Percentiles rank a stretch among this genome's conserved stretches.
These are phyloP conservation scores for Taphrina betulina DNA, from an alignment of 1,139 yeast species.

Conservation along the genomic window DNA sequence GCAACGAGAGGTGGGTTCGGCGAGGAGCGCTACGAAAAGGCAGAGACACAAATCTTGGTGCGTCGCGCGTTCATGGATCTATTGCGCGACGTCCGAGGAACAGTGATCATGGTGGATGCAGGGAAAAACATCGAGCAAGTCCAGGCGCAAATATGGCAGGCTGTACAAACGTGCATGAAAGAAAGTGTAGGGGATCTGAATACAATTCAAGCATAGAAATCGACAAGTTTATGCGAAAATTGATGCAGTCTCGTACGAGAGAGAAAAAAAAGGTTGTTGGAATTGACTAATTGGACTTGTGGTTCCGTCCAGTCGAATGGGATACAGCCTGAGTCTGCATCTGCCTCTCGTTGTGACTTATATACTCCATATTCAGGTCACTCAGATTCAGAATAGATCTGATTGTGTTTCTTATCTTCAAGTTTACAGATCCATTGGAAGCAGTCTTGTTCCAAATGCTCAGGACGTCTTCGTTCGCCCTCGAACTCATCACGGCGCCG, in stretches of 20 bases:
- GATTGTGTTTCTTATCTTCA: slow-evolving; percentile 40
- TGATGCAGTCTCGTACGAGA: too few relatives aligned
- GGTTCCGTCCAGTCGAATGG: not conserved
- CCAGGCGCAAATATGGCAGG: slow-evolving; percentile 39
- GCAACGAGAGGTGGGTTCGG: slow-evolving; percentile 79
- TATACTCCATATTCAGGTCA: slow-evolving; percentile 35
- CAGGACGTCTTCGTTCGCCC: slow-evolving; percentile 45
- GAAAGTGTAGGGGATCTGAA: too few relatives aligned
- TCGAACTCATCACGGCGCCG: slow-evolving; percentile 46
- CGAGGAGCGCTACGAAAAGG: slow-evolving; percentile 80
- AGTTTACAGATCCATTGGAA: slow-evolving; percentile 35
- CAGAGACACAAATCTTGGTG: slow-evolving; percentile 70
- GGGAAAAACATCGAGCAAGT: slow-evolving; percentile 63
- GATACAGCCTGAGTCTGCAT: not conserved
- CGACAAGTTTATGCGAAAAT: too few relatives aligned
- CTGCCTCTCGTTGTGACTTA: slow-evolving; percentile 12
- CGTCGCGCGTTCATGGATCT: slow-evolving; percentile 53
- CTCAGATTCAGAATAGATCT: slow-evolving; percentile 40
- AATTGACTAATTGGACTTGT: not conserved
- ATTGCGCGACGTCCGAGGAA: not conserved
- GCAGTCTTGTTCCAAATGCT: slow-evolving; percentile 44
- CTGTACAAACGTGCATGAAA: too few relatives aligned
- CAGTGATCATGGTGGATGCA: slow-evolving; percentile 54
- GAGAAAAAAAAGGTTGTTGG: too few relatives aligned
- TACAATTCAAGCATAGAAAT: too few relatives aligned